Base-by-base conservation (phyloP, 352 stramenopile genomes). In the Phytopythium sindhum region DNA sequence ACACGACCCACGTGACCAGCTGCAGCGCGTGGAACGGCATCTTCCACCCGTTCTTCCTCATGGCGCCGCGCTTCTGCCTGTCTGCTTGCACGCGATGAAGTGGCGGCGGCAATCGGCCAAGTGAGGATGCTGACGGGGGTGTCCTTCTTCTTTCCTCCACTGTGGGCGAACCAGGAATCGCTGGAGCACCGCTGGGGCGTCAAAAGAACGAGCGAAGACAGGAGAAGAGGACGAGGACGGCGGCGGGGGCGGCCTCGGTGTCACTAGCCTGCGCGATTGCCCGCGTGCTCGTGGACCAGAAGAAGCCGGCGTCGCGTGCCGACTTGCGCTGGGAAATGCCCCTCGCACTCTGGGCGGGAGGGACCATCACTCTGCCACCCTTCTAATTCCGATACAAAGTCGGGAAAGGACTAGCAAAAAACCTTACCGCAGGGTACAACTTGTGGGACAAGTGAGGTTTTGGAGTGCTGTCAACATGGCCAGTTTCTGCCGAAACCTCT, bases 21-120 rank as follows among this genome's bases (percentile, higher is more conserved):
- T 95, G 87, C 44, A 95, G 80, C 63, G 82, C 69, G 69, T 95
- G 84, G 75, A 93, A 93, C 57, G 86, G 86, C 66, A 72, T 73
- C 63, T 90, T 69, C 84, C 84, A 95, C 61, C 86, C 86, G 63
- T 92, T 93, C 68, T 76, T 87, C 37, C 86, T 78, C 80, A 86
- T 87, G 28, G 45, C 28, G 37, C 24, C 48, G 26, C 26, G 24
- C 3, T 29, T 3, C 10, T 2, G 11, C 48, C 3, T 15, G 14
- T 35, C 47, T 10, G 12, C 42, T 48, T 48, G 12, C 42, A 35
- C 23, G 11, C 11, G 24, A 19, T 9, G 1, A n/a, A 45, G 41
- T n/a, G n/a, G n/a, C 41, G 45, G 1, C 15, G 24, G 24, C 11
- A 33, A 37, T 0, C 7, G 48, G 1, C 47, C 24, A n/a, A 54